Base-by-base conservation (phyloP, 2,329 filamentous ascomycete species). In the Pseudogymnoascus sp. region DNA sequence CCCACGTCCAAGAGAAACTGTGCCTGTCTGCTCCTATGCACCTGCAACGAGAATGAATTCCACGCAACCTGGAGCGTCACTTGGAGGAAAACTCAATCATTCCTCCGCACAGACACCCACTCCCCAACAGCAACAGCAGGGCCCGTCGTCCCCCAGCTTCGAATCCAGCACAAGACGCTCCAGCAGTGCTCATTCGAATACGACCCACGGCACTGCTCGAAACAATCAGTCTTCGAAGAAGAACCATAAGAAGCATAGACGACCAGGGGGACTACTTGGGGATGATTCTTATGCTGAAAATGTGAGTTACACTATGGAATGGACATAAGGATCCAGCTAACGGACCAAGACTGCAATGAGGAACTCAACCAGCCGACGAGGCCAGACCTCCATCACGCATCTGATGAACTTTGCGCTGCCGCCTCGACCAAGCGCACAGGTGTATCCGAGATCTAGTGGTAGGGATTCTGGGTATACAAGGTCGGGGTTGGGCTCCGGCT, bases 301-400 rank as follows among this genome's bases (percentile, higher is more conserved):
- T 69, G 83, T 93, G 78, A 75, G 84, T 81, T 40, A n/a, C n/a
- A 26, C 18, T 45, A 54, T 29, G 31, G 34, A 42, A 64, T 14
- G 23, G 29, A 39, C 16, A 21, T 12, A 18, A n/a, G 39, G 6
- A 23, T 21, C 37, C 59, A 62, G 63, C 68, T 69, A 62, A 68
- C 64, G 31, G 69, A 71, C 67, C 71, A 64, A 69, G 68, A 64
- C 66, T 62, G 68, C 70, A 83, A 84, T 80, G 80, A 76, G 82
- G 80, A 77, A 88, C 86, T 83, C 83, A 66, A 86, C 78, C 69
- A 86, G 86, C 70, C 88, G 95, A 65, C 91, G 95, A 71, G 95
- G 95, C 62, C 93, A 97, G 76, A 97, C 92, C 62, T 96, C 91
- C 71, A 99, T 99, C 73, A 97, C 95, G 42, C 95, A 99, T 76